Evolutionary conservation across 176 grass and related monocot species (phyloP).

Genomic region (Carex parvula): DNA sequence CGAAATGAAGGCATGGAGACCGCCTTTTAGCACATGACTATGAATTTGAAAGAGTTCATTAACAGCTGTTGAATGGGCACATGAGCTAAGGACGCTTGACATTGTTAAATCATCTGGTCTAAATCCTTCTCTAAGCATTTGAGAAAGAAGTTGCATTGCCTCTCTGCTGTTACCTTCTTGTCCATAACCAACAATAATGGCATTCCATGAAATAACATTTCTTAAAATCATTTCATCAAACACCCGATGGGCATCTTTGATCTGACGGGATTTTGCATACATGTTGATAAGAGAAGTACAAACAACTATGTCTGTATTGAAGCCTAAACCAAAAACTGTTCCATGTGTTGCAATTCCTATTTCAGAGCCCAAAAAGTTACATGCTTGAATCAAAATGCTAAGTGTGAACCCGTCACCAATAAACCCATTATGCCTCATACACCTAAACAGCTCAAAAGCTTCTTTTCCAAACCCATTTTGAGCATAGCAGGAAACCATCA

Average conservation of each 20-base stretch:
- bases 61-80: conserved; percentile 44
- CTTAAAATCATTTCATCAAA: conserved; percentile 48
- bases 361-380: conserved; percentile 1
- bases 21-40: conserved; percentile 34
- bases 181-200: conserved; percentile 67
- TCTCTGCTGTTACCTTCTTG: conserved; percentile 39
- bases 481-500: conserved; percentile 65
- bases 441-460: conserved; percentile 39
- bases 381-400: conserved; percentile 49
- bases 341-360: conserved; percentile 39
- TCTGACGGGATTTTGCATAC: conserved; percentile 46
- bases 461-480: conserved; percentile 40
- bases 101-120: conserved; percentile 73
- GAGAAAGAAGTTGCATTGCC: conserved; percentile 41
- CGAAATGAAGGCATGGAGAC: conserved; percentile 40
- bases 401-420: conserved; percentile 71
- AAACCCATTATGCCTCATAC: conserved; percentile 28
- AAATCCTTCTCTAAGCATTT: conserved; percentile 47
- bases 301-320: conserved; percentile 58
- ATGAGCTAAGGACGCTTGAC: conserved; percentile 62
- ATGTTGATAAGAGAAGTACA: conserved; percentile 72
- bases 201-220: conserved; percentile 68
- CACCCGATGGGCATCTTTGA: conserved; percentile 39
- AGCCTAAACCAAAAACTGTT: conserved; percentile 44
- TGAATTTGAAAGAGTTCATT: conserved; percentile 61